These are phyloP conservation scores for Tulasnella sp. DNA, from an alignment of 768 basidiomycete species.

Conservation along the genomic window DNA sequence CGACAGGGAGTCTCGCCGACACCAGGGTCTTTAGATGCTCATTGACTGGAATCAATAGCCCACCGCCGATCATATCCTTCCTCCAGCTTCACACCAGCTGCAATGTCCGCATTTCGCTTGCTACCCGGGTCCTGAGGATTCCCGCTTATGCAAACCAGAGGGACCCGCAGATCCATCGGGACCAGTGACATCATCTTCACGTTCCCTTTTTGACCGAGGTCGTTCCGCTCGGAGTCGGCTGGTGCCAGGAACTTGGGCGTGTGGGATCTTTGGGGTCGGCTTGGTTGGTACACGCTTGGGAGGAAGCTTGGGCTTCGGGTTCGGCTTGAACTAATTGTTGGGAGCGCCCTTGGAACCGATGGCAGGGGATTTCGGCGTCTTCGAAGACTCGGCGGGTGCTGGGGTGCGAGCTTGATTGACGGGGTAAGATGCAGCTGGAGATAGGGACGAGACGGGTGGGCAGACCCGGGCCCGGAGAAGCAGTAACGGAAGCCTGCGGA, in stretches of 20 bases:
- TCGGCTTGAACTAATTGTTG: constrained; percentile 10
- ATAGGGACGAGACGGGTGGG: neutral
- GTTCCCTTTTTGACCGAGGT: neutral
- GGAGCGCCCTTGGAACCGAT: neutral
- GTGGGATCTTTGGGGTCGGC: constrained; percentile 1
- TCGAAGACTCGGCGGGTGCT: constrained; percentile 14
- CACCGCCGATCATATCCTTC: constrained; percentile 21
- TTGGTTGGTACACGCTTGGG: constrained; percentile 3
- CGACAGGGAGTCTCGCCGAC: constrained; percentile 25
- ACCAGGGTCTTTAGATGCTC: constrained; percentile 15
- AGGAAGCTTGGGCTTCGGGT: neutral
- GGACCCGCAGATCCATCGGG: constrained; percentile 11
- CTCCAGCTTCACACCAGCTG: constrained; percentile 7
- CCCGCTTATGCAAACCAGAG: constrained; percentile 5
- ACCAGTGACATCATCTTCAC: constrained; percentile 7
- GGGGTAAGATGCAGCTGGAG: constrained; percentile 14
- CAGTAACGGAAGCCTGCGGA: neutral
- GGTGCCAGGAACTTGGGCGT: neutral
- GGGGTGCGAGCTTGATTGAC: constrained; percentile 21
- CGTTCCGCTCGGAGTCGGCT: neutral
- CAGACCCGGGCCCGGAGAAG: neutral
- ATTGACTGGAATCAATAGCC: constrained; percentile 22
- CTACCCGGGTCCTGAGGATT: neutral
- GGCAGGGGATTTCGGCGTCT: constrained; percentile 22
- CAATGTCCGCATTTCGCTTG: constrained; percentile 15